These are phyloP conservation scores for Oryza punctata DNA, from an alignment of 176 grass and related monocot species.

Conservation along the genomic window DNA sequence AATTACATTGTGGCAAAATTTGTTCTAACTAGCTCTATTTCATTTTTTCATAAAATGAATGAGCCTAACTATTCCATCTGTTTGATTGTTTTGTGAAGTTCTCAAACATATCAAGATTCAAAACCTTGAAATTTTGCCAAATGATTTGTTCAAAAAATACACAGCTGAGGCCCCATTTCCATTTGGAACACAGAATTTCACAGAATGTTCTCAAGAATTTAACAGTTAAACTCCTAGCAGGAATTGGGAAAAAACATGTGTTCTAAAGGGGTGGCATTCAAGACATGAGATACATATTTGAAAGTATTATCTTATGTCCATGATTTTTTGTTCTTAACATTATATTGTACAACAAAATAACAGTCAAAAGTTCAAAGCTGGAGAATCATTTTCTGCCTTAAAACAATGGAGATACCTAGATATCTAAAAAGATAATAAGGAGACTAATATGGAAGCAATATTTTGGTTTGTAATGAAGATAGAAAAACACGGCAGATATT, in stretches of 20 bases:
- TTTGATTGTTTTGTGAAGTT: background rate
- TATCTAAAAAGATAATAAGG: conserved; percentile 12
- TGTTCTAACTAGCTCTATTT: no score
- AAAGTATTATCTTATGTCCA: no score
- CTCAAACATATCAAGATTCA: background rate
- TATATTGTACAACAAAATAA: no score
- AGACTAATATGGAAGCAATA: background rate
- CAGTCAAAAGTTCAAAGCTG: no score
- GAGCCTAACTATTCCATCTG: background rate
- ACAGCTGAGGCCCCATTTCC: background rate
- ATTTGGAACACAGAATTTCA: background rate
- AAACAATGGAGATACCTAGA: conserved; percentile 11
- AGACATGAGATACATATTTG: background rate
- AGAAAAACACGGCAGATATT: background rate
- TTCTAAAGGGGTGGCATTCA: background rate
- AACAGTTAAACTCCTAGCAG: background rate
- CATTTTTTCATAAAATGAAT: conserved; percentile 14
- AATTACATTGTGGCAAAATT: no score
- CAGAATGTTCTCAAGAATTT: background rate
- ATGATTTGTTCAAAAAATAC: background rate
- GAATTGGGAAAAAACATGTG: background rate
- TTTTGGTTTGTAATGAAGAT: conserved; percentile 14
- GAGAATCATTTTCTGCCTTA: background rate
- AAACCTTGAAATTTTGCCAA: background rate
- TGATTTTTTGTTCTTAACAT: no score